Evolutionary conservation across 495 filamentous ascomycete species (phyloP).

Genomic region (Aspergillus mulundensis): DNA sequence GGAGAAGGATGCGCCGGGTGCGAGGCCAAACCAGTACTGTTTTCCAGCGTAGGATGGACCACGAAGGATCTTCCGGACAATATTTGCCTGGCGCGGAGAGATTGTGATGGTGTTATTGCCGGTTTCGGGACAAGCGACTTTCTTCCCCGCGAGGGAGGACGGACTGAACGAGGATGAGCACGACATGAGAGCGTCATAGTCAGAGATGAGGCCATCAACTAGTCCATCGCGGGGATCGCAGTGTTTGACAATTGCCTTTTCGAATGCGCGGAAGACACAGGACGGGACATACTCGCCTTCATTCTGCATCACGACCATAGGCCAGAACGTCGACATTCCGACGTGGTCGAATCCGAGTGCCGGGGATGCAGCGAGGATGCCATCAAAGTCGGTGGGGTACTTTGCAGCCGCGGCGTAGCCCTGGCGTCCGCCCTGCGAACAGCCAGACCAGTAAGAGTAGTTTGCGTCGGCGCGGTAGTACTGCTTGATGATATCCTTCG

Average conservation of each 20-base stretch:
- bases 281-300: not conserved
- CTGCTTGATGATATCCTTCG: constrained; percentile 9
- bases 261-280: not conserved
- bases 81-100: not conserved
- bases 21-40: constrained; percentile 4
- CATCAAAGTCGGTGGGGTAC: constrained; percentile 50
- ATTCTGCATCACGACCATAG: constrained; percentile 1
- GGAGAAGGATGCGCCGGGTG: constrained; percentile 3
- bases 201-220: not conserved
- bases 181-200: not conserved
- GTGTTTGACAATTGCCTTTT: not conserved
- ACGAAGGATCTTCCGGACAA: constrained; percentile 1
- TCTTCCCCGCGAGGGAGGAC: not conserved
- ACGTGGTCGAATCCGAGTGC: constrained; percentile 12
- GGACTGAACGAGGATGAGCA: not conserved
- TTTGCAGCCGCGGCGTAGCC: constrained; percentile 34
- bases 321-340: not conserved
- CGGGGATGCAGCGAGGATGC: constrained; percentile 50
- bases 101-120: not conserved
- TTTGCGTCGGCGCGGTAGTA: constrained; percentile 8
- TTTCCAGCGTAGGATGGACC: not conserved
- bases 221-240: constrained; percentile 12
- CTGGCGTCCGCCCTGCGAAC: constrained; percentile 43
- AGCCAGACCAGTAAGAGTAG: constrained; percentile 43
- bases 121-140: not conserved